Percentiles rank a stretch among this genome's conserved stretches.
Conservation (phyloP, 129 eudicot genomes). For the Arctium minus region DNA sequence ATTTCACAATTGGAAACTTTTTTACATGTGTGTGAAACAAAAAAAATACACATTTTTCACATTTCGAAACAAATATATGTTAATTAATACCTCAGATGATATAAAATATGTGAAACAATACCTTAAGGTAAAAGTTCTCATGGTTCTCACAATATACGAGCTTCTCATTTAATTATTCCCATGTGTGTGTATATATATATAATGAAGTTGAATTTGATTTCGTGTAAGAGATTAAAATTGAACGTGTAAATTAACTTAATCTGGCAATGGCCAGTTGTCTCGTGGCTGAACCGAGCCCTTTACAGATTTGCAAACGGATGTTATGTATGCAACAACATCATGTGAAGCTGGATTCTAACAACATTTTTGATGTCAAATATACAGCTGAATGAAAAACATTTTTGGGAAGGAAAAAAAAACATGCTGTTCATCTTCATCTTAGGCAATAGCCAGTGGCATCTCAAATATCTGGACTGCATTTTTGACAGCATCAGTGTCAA, state of each 20-base stretch:
- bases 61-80: not conserved
- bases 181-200: not conserved
- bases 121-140: not conserved
- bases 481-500: slow-evolving; percentile 69
- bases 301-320: slow-evolving; percentile 1
- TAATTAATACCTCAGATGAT: not conserved
- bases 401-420: not conserved
- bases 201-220: slow-evolving; percentile 4
- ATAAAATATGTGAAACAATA: not conserved
- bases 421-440: slow-evolving; percentile 16
- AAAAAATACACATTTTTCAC: not conserved
- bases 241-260: not conserved
- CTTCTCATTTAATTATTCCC: not conserved
- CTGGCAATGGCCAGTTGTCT: not conserved
- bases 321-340: slow-evolving; percentile 10
- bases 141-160: not conserved
- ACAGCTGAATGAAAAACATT: slow-evolving; percentile 12
- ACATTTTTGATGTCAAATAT: slow-evolving; percentile 15
- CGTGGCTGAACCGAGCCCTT: not conserved
- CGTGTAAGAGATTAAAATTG: not conserved
- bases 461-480: slow-evolving; percentile 56
- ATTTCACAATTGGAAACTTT: not conserved
- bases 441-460: slow-evolving; percentile 65
- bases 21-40: not conserved
- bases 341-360: slow-evolving; percentile 5